A percentile compares a stretch with the other conserved stretches of the same genome.
These are phyloP conservation scores for Sordaria brevicollis DNA, from an alignment of 495 filamentous ascomycete species.

Conservation along the genomic window DNA sequence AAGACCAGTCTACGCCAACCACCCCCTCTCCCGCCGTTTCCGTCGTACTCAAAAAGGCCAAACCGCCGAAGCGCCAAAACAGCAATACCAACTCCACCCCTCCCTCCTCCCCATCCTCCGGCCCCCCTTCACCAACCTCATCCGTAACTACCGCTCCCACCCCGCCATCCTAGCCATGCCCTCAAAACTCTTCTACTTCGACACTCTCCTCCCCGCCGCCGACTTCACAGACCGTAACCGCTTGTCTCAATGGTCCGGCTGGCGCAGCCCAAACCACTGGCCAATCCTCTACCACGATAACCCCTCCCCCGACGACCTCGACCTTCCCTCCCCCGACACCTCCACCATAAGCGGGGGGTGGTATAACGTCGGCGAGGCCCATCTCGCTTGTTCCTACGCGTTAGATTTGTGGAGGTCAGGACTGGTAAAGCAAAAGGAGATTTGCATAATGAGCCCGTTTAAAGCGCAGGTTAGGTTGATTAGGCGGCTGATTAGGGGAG, in stretches of 20 bases:
- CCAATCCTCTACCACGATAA: constrained; percentile 43
- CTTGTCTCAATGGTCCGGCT: constrained; percentile 36
- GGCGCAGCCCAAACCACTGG: constrained; percentile 35
- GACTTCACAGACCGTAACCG: constrained; percentile 12
- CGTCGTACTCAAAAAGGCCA: too few relatives aligned
- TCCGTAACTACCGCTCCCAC: constrained; percentile 51
- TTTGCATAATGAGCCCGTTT: constrained; percentile 48
- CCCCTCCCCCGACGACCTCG: constrained; percentile 34
- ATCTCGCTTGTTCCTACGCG: constrained; percentile 34
- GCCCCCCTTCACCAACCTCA: constrained; percentile 43
- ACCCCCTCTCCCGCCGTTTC: constrained; percentile 35
- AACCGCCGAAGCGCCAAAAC: neutral
- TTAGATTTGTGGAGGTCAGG: constrained; percentile 23
- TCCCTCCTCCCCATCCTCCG: constrained; percentile 21
- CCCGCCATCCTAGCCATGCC: constrained; percentile 45
- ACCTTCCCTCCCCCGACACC: constrained; percentile 34
- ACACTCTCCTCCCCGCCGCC: constrained; percentile 42
- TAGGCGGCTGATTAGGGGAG: constrained; percentile 25
- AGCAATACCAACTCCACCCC: constrained; percentile 3
- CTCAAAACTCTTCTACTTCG: constrained; percentile 41
- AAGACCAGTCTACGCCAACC: constrained; percentile 34
- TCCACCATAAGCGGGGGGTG: constrained; percentile 31
- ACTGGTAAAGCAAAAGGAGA: constrained; percentile 28
- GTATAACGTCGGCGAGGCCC: constrained; percentile 40
- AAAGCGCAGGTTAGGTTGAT: constrained; percentile 39